Conservation (phyloP, 1,284 basidiomycete genomes). For the Leccinum pseudoinsigne region DNA sequence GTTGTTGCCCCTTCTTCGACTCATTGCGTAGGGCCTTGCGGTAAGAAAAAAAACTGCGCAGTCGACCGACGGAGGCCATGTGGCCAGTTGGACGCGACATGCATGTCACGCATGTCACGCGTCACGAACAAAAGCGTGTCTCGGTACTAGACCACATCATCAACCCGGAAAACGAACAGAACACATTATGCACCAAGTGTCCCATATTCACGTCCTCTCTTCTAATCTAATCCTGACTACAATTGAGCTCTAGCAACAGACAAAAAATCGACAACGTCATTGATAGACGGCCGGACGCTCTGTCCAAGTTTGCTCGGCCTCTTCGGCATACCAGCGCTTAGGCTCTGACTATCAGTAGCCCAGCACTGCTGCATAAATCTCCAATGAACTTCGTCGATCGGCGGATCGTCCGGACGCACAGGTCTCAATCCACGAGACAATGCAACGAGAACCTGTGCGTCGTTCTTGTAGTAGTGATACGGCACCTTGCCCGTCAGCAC, state of each 20-base stretch:
- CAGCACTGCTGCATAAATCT: constrained; percentile 24
- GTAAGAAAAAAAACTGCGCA: not conserved
- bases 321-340: not conserved
- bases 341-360: constrained; percentile 3
- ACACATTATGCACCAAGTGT: not conserved
- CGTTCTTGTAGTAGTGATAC: constrained; percentile 26
- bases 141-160: not conserved
- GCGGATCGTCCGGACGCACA: constrained; percentile 11
- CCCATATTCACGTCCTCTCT: not conserved
- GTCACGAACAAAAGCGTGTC: not conserved
- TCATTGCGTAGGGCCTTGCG: constrained; percentile 18
- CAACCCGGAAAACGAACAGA: not conserved
- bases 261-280: constrained; percentile 22
- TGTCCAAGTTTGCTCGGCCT: not conserved
- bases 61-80: not conserved
- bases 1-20: constrained; percentile 48
- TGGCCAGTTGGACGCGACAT: constrained; percentile 16
- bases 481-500: constrained; percentile 26
- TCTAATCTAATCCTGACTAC: not conserved
- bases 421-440: constrained; percentile 22
- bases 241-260: not conserved
- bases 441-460: constrained; percentile 24
- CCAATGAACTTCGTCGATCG: constrained; percentile 22
- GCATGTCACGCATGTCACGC: constrained; percentile 12
- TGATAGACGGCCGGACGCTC: constrained; percentile 13